Evolutionary conservation across 805 yeast species (phyloP).

Genomic region (Metschnikowia dekortorum): DNA sequence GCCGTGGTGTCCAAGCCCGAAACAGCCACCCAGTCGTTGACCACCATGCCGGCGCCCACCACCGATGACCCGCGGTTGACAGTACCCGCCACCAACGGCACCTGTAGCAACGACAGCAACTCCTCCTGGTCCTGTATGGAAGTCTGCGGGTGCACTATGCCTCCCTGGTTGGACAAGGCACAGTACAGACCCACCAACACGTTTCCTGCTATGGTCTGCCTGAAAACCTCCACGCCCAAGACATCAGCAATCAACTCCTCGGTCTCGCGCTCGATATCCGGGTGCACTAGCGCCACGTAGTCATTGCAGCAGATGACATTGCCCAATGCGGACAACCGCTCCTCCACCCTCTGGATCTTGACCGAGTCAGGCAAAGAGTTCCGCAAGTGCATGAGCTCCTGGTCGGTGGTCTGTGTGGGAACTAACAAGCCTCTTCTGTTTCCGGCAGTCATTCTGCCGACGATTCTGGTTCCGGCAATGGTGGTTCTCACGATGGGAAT

Average conservation of each 20-base stretch:
- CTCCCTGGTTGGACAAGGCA: constrained; percentile 93
- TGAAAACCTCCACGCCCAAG: constrained; percentile 96
- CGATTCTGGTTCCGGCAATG: constrained; percentile 95
- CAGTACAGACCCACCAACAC: constrained; percentile 97
- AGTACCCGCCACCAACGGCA: constrained; percentile 97
- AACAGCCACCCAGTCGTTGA: constrained; percentile 96
- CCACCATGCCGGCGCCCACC: constrained; percentile 98
- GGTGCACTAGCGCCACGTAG: constrained; percentile 97
- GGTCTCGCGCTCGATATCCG: constrained; percentile 98
- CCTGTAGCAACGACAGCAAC: constrained; percentile 88
- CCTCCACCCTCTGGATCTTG: constrained; percentile 96
- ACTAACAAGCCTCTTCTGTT: constrained; percentile 96
- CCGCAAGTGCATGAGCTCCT: constrained; percentile 95
- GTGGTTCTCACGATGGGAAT: constrained; percentile 96
- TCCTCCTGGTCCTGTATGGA: constrained; percentile 98
- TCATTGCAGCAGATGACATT: constrained; percentile 98
- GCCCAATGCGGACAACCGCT: constrained; percentile 93
- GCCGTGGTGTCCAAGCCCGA: constrained; percentile 98
- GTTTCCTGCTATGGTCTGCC: constrained; percentile 98
- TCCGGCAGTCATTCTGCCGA: constrained; percentile 98
- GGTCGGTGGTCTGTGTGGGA: constrained; percentile 97
- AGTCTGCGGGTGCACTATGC: constrained; percentile 96
- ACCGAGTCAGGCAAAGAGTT: constrained; percentile 93
- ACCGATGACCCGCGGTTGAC: constrained; percentile 97
- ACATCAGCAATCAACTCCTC: constrained; percentile 98